These are phyloP conservation scores for Leccinum pachyderme DNA, from an alignment of 1,284 basidiomycete species.

Conservation along the genomic window DNA sequence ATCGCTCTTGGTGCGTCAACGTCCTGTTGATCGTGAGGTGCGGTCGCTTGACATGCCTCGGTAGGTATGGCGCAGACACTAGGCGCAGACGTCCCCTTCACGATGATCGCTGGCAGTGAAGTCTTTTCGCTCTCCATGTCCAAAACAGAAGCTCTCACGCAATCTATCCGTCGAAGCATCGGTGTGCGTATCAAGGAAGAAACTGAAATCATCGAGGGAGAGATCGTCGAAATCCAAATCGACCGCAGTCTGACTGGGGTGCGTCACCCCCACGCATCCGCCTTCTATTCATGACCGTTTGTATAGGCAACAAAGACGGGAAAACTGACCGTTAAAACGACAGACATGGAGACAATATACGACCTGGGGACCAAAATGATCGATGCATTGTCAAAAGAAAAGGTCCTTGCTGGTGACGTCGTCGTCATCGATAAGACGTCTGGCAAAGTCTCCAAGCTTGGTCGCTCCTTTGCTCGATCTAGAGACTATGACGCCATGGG, in stretches of 20 bases:
- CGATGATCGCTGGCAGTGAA: constrained; percentile 95
- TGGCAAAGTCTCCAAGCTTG: constrained; percentile 96
- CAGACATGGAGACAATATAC: constrained; percentile 99
- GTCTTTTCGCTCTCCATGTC: constrained; percentile 98
- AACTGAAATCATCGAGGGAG: constrained; percentile 96
- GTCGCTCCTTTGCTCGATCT: constrained; percentile 92
- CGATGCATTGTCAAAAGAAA: constrained; percentile 94
- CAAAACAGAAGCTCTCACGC: constrained; percentile 97
- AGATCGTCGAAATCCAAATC: constrained; percentile 98
- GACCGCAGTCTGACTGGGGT: constrained; percentile 96
- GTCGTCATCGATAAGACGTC: constrained; percentile 97
- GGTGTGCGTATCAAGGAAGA: constrained; percentile 98
- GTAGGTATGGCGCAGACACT: constrained; percentile 95
- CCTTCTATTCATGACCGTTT: constrained; percentile 3
- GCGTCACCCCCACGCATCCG: constrained; percentile 34
- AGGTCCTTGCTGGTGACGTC: constrained; percentile 94
- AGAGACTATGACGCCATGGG: constrained; percentile 99
- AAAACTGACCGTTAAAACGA: constrained; percentile 96
- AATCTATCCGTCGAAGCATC: constrained; percentile 93
- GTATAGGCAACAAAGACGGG: constrained; percentile 95
- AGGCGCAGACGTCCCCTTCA: constrained; percentile 94
- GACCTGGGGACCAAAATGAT: constrained; percentile 99
- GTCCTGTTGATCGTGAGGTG: neutral
- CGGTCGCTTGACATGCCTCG: neutral
- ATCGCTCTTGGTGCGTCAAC: constrained; percentile 75